Evolutionary conservation across 805 yeast species (phyloP).

Genomic region (Yamadazyma paraphyllophila): DNA sequence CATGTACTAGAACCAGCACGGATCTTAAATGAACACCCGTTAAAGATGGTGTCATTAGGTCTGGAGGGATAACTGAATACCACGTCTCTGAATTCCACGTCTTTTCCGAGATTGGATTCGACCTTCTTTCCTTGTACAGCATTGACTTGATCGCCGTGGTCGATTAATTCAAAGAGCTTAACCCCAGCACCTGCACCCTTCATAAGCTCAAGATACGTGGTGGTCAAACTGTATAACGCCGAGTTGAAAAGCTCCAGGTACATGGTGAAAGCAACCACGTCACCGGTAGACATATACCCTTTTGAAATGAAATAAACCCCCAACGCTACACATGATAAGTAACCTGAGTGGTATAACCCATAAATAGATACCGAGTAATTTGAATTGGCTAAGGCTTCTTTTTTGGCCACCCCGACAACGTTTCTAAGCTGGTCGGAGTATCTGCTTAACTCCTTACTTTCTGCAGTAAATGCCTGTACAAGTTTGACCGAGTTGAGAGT

Average conservation of each 20-base stretch:
- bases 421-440: constrained; percentile 38
- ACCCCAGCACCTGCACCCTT: constrained; percentile 48
- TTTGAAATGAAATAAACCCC: constrained; percentile 42
- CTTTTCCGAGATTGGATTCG: constrained; percentile 20
- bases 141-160: constrained; percentile 34
- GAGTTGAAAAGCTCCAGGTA: constrained; percentile 43
- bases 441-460: constrained; percentile 38
- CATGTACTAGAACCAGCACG: constrained; percentile 38
- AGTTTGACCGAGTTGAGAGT: constrained; percentile 42
- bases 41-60: constrained; percentile 33
- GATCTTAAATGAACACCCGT: constrained; percentile 37
- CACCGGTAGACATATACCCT: constrained; percentile 48
- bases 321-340: constrained; percentile 40
- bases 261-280: constrained; percentile 46
- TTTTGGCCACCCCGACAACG: constrained; percentile 40
- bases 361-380: constrained; percentile 44
- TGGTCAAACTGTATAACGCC: constrained; percentile 45
- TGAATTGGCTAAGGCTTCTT: constrained; percentile 45
- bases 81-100: constrained; percentile 38
- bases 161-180: constrained; percentile 42
- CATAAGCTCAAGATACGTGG: constrained; percentile 46
- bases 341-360: constrained; percentile 41
- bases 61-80: constrained; percentile 43
- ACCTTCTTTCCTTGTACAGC: constrained; percentile 30
- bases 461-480: constrained; percentile 45